Evolutionary conservation across 148 eudicot genomes (phyloP).

Genomic region (Linanthus parryae): DNA sequence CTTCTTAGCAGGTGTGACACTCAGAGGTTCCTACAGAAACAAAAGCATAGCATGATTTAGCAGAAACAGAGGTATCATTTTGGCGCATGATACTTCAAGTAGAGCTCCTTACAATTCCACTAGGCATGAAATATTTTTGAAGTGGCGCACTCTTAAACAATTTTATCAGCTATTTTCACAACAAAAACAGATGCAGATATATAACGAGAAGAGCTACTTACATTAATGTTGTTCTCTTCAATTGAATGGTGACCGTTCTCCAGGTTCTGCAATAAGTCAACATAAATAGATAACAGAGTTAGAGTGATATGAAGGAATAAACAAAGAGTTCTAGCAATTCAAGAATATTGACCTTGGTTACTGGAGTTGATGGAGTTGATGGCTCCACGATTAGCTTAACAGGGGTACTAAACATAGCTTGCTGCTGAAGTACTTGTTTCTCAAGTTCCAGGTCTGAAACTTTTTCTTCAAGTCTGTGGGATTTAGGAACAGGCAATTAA

Average conservation of each 20-base stretch:
- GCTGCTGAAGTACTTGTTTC: constrained; percentile 46
- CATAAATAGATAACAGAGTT: constrained; percentile 4
- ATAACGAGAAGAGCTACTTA: too few species aligned
- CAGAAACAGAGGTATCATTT: too few species aligned
- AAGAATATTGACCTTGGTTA: constrained; percentile 31
- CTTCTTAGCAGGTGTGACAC: constrained; percentile 38
- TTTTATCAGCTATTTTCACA: too few species aligned
- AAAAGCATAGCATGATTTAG: too few species aligned
- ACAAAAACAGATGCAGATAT: too few species aligned
- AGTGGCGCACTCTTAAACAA: too few species aligned
- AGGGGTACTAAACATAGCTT: constrained; percentile 38
- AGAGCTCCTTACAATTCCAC: too few species aligned
- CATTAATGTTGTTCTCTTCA: constrained; percentile 18
- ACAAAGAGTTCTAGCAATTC: background rate
- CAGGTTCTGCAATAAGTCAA: constrained; percentile 27
- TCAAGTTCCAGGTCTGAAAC: constrained; percentile 53
- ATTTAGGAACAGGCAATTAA: background rate
- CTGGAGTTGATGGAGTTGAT: too few species aligned
- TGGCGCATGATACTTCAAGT: too few species aligned
- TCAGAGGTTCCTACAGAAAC: constrained; percentile 40
- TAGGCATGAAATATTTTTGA: too few species aligned
- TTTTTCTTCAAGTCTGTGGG: constrained; percentile 71
- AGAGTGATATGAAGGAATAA: constrained; percentile 8
- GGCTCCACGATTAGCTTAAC: constrained; percentile 31
- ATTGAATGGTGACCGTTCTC: constrained; percentile 47